Conservation (phyloP, 129 eudicot genomes). For the Deinandra increscens region DNA sequence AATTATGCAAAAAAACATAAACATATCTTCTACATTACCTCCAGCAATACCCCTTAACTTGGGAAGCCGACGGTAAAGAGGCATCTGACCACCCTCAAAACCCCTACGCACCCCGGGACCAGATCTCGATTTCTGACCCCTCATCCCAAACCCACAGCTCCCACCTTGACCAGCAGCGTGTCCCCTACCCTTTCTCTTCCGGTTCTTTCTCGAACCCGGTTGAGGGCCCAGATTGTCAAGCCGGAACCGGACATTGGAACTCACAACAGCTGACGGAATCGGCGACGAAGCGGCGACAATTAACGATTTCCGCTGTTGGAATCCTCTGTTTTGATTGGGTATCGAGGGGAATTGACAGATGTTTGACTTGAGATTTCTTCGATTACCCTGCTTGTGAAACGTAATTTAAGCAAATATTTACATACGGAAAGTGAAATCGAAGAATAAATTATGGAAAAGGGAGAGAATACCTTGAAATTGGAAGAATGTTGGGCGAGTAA, state of each 20-base stretch:
- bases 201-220: constrained; percentile 74
- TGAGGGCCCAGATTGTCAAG: constrained; percentile 81
- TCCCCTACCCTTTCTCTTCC: constrained; percentile 82
- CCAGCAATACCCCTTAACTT: constrained; percentile 95
- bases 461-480: constrained; percentile 35
- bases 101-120: constrained; percentile 61
- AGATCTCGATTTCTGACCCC: constrained; percentile 96
- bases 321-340: constrained; percentile 4
- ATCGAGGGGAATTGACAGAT: constrained; percentile 29
- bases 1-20: neutral
- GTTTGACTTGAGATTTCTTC: constrained; percentile 34
- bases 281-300: constrained; percentile 44
- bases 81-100: no score
- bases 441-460: no score
- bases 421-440: neutral
- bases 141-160: constrained; percentile 96
- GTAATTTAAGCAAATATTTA: neutral
- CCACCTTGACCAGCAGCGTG: constrained; percentile 93
- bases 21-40: constrained; percentile 42
- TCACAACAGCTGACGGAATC: constrained; percentile 26
- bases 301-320: constrained; percentile 19
- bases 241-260: constrained; percentile 43
- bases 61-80: constrained; percentile 62
- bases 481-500: constrained; percentile 28
- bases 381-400: constrained; percentile 45